Percentiles rank a stretch among this genome's conserved stretches.
phyloP scores from a whole-genome alignment of 2,329 filamentous ascomycete genomes.

The Alternaria sp. region DNA sequence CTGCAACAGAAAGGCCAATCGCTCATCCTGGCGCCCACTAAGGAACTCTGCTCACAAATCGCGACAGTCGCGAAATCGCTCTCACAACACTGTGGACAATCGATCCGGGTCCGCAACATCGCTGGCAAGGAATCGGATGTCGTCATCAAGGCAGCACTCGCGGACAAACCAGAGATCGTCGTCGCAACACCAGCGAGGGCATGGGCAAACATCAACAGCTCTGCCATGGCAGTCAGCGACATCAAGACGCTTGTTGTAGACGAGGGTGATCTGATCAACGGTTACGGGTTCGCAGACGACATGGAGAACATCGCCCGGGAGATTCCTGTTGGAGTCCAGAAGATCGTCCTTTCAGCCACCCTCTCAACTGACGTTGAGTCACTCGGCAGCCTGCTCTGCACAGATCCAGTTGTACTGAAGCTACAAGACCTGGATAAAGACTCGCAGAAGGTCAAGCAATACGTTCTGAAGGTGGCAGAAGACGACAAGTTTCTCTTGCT shows the following conservation, averaged over 20 bases:
- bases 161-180: conserved; percentile 85
- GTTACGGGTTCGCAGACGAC: conserved; percentile 93
- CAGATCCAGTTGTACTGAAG: conserved; percentile 78
- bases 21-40: conserved; percentile 92
- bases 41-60: conserved; percentile 92
- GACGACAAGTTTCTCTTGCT: conserved; percentile 94
- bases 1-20: conserved; percentile 78
- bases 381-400: conserved; percentile 83
- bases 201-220: conserved; percentile 75
- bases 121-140: conserved; percentile 89
- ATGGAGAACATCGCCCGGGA: conserved; percentile 78
- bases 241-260: conserved; percentile 81
- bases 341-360: conserved; percentile 92
- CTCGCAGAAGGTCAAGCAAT: conserved; percentile 80
- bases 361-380: conserved; percentile 86
- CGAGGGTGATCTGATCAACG: conserved; percentile 91
- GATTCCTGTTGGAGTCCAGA: conserved; percentile 85
- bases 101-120: conserved; percentile 81
- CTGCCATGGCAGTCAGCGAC: conserved; percentile 71
- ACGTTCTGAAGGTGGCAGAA: conserved; percentile 89
- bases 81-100: conserved; percentile 81
- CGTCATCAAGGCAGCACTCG: conserved; percentile 84
- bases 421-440: conserved; percentile 82
- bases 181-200: conserved; percentile 90
- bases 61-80: conserved; percentile 78